phyloP scores from a whole-genome alignment of 257 asterid species.

The Solanum chmielewskii region DNA sequence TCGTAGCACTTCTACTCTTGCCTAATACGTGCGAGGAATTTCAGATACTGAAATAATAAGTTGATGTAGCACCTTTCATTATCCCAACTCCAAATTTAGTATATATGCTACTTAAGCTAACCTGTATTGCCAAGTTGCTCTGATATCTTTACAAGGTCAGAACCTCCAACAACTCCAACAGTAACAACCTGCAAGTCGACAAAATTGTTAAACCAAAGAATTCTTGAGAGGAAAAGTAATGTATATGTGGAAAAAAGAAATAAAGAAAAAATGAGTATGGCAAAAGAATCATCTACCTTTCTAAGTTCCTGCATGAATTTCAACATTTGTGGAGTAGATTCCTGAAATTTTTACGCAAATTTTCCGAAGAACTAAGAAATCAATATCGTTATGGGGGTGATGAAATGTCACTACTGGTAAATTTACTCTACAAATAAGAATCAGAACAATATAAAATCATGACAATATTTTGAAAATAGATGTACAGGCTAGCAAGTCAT shows the following conservation, averaged over 20 bases:
- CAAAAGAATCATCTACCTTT: constrained; percentile 35
- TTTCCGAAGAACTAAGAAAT: not conserved
- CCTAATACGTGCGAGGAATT: not conserved
- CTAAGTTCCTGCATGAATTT: constrained; percentile 67
- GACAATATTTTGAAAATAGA: not conserved
- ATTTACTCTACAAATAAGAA: not conserved
- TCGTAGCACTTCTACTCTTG: not conserved
- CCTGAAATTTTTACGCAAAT: constrained; percentile 29
- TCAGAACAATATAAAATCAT: not conserved
- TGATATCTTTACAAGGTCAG: constrained; percentile 90
- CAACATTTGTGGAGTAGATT: constrained; percentile 55
- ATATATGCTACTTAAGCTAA: constrained; percentile 7
- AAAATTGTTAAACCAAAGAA: not conserved
- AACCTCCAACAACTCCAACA: constrained; percentile 97
- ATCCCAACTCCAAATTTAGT: not conserved
- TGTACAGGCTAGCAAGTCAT: not conserved
- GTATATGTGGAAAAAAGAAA: not conserved
- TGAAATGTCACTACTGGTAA: not conserved
- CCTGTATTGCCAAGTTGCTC: constrained; percentile 91
- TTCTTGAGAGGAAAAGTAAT: not conserved
- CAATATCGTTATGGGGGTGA: not conserved
- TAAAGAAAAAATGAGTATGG: not conserved
- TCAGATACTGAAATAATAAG: not conserved
- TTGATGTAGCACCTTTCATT: not conserved
- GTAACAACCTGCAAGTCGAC: constrained; percentile 47